Evolutionary conservation across 768 basidiomycete species (phyloP).

Genomic region (Gelatoporia subvermispora): DNA sequence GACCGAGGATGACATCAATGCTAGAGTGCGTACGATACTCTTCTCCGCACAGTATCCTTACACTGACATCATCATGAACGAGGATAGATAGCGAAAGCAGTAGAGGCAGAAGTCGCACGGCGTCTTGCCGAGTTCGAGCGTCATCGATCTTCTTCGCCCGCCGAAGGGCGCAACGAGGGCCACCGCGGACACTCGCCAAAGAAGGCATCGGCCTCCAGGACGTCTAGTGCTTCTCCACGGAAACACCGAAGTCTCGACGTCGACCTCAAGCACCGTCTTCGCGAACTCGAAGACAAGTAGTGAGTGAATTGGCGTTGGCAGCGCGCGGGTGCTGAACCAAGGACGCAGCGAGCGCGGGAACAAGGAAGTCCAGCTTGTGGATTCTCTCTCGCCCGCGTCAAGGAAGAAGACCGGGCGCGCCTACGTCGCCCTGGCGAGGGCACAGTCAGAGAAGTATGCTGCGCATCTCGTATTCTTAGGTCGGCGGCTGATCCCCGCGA

Average conservation of each 20-base stretch:
- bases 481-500: not conserved
- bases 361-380: conserved; percentile 56
- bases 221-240: conserved; percentile 20
- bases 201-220: conserved; percentile 44
- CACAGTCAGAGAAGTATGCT: conserved; percentile 74
- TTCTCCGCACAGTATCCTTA: too few relatives aligned
- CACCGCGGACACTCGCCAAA: conserved; percentile 48
- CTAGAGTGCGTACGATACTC: conserved; percentile 42
- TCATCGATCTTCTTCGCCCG: conserved; percentile 27
- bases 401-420: conserved; percentile 81
- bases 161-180: conserved; percentile 6
- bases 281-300: conserved; percentile 72
- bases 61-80: not conserved
- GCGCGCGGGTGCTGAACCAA: too few relatives aligned
- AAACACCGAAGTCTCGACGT: conserved; percentile 66
- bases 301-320: conserved; percentile 30
- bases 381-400: conserved; percentile 64
- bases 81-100: conserved; percentile 62
- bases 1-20: conserved; percentile 71
- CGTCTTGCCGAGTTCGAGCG: conserved; percentile 38
- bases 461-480: not conserved
- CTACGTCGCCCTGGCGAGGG: conserved; percentile 78
- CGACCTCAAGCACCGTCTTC: conserved; percentile 57
- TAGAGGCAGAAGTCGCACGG: conserved; percentile 69
- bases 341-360: conserved; percentile 51